phyloP scores from a whole-genome alignment of 345 rosid genomes.

The Conringia planisiliqua region DNA sequence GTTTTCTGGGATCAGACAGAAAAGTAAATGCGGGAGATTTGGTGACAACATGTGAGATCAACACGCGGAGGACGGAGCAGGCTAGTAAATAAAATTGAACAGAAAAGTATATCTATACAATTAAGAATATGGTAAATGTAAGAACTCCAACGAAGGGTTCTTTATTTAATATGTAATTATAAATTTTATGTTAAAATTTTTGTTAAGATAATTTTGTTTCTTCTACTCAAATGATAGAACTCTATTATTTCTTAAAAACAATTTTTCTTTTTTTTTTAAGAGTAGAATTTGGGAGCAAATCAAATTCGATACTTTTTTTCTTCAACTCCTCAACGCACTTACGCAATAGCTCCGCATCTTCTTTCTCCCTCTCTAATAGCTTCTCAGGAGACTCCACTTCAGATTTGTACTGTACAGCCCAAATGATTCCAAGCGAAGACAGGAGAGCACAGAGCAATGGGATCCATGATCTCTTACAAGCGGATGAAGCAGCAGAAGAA shows the following conservation, averaged over 20 bases:
- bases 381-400: conserved; percentile 71
- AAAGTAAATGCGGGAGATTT: conserved; percentile 46
- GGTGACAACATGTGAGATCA: conserved; percentile 64
- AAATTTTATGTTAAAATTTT: no score
- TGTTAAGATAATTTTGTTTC: no score
- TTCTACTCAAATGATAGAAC: no score
- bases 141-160: no score
- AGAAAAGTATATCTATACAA: no score
- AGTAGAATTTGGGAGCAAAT: no score
- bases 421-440: conserved; percentile 67
- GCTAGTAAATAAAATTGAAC: no score
- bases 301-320: conserved; percentile 86
- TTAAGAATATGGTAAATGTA: no score
- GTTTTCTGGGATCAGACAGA: conserved; percentile 25
- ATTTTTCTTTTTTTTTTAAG: no score
- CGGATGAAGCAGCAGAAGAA: not conserved
- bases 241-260: no score
- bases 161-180: no score
- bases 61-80: conserved; percentile 69
- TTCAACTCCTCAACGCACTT: conserved; percentile 91
- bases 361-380: conserved; percentile 80
- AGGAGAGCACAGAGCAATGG: conserved; percentile 71
- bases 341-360: conserved; percentile 67
- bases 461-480: conserved; percentile 72
- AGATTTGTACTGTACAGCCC: conserved; percentile 84